These are phyloP conservation scores for Huntiella decipiens DNA, from an alignment of 2,329 filamentous ascomycete species.

Conservation along the genomic window DNA sequence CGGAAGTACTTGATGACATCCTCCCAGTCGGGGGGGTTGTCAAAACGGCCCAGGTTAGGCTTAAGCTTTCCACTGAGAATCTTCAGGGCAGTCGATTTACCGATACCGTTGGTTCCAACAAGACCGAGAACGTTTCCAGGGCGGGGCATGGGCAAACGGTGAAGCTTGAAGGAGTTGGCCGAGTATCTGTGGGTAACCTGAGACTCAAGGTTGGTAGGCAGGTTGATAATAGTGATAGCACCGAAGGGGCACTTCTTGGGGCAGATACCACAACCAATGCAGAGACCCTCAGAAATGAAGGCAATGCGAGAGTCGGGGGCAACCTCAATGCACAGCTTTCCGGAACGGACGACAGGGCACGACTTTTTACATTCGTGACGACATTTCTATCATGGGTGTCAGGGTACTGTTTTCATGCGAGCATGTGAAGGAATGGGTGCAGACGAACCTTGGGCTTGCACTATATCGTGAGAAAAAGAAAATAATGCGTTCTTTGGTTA, in stretches of 20 bases:
- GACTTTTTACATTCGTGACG: slow-evolving; percentile 98
- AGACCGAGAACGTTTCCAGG: slow-evolving; percentile 90
- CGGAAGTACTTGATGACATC: slow-evolving; percentile 97
- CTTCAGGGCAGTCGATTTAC: slow-evolving; percentile 98
- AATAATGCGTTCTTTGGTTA: slow-evolving; percentile 1
- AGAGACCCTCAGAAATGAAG: slow-evolving; percentile 91
- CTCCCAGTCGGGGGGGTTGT: slow-evolving; percentile 97
- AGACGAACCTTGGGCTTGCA: slow-evolving; percentile 64
- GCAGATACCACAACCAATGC: slow-evolving; percentile 98
- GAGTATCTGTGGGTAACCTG: slow-evolving; percentile 98
- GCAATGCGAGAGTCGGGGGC: slow-evolving; percentile 74
- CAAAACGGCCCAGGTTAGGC: slow-evolving; percentile 85
- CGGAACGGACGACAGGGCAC: slow-evolving; percentile 89
- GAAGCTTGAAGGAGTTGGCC: slow-evolving; percentile 98
- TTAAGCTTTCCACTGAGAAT: slow-evolving; percentile 97
- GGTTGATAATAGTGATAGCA: slow-evolving; percentile 98
- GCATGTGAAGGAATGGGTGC: slow-evolving; percentile 9
- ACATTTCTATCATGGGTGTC: slow-evolving; percentile 51
- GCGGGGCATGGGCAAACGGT: slow-evolving; percentile 85
- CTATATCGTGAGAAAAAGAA: slow-evolving; percentile 23
- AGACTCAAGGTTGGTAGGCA: slow-evolving; percentile 96
- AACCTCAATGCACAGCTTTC: slow-evolving; percentile 96
- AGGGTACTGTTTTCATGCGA: slow-evolving; percentile 9
- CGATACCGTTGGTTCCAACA: slow-evolving; percentile 98
- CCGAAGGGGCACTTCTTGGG: slow-evolving; percentile 98